Percentiles rank a stretch among this genome's conserved stretches.
These are phyloP conservation scores for Fonsecaea pedrosoi DNA, from an alignment of 2,329 filamentous ascomycete genomes.

Conservation along the genomic window DNA sequence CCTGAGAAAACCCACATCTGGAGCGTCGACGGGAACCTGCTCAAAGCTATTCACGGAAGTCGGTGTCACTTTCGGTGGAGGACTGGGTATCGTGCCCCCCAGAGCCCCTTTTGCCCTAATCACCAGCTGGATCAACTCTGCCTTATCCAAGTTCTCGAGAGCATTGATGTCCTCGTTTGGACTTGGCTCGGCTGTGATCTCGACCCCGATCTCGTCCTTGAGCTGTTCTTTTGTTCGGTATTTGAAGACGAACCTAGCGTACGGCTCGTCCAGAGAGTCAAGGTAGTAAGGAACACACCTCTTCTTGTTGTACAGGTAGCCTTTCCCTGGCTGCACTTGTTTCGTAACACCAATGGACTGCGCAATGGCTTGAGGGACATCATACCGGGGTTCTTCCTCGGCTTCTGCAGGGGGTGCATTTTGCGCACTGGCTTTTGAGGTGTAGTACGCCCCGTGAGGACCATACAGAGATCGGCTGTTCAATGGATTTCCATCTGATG, in stretches of 20 bases:
- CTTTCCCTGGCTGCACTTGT: slow-evolving; percentile 44
- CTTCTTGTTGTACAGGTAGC: slow-evolving; percentile 43
- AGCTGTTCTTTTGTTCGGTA: slow-evolving; percentile 42
- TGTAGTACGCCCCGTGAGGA: slow-evolving; percentile 39
- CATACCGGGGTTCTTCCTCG: slow-evolving; percentile 40
- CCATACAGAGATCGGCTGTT: slow-evolving; percentile 34
- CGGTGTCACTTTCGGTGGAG: slow-evolving; percentile 17
- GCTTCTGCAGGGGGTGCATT: slow-evolving; percentile 24
- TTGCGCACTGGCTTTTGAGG: slow-evolving; percentile 23
- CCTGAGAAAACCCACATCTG: slow-evolving; percentile 30
- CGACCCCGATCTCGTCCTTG: slow-evolving; percentile 34
- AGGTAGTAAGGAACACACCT: slow-evolving; percentile 42
- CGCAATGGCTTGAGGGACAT: slow-evolving; percentile 36
- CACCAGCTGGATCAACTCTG: slow-evolving; percentile 38
- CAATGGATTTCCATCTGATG: neutral
- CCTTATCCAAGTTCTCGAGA: slow-evolving; percentile 35
- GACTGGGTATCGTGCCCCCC: slow-evolving; percentile 34
- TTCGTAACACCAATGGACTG: slow-evolving; percentile 36
- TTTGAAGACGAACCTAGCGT: slow-evolving; percentile 46
- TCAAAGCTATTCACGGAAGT: slow-evolving; percentile 22
- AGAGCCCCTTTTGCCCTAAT: slow-evolving; percentile 35
- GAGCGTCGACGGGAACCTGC: slow-evolving; percentile 31
- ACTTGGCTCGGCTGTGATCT: slow-evolving; percentile 34
- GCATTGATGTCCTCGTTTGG: slow-evolving; percentile 33
- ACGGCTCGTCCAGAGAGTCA: slow-evolving; percentile 44